Base-by-base conservation (phyloP, 2,329 filamentous ascomycete species). In the Exserohilum rostratum region DNA sequence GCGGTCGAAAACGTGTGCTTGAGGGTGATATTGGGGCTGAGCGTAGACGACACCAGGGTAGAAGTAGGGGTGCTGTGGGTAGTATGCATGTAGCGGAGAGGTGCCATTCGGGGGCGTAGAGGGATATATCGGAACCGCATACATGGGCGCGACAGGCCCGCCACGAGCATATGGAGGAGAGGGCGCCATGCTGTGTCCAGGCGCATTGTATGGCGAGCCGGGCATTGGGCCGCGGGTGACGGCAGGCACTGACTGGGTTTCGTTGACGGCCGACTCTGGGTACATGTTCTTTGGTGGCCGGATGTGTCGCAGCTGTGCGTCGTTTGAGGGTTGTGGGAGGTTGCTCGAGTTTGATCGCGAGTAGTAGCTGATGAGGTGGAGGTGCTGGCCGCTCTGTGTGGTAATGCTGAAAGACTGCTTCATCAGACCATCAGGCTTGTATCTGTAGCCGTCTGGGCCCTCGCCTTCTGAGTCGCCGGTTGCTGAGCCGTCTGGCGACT, bases 391-490 rank as follows among this genome's bases (percentile, higher is more conserved):
- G 33, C 83, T 87, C 1, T 90, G 91, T 1, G 95, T 98, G 18
- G 93, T 97, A 78, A 99, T 98, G 79, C 93, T 98, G 82, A 98
- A 99, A 0, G 95, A 98, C 78, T 99, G 95, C 84, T 99, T 99
- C 92, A 98, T 97, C 3, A 99, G 84, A 0, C 95, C 95, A 69
- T 99, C 95, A 9, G 90, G 82, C 97, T 99, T 50, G 80, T 82
- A 68, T 18, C 74, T 70, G 50, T 76, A 76, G 49, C 74, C 73
- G 40, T 76, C 74, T 25, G 72, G 73, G 20, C 83, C 84, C 65
- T 86, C 89, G 49, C 90, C 88, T 61, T 92, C 90, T 44, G 95
- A 93, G 68, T 96, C 91, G 71, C 90, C 93, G 25, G 85, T 87
- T 60, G 88, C 87, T 55, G 86, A 87, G 66, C 90, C 92, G 60